Percentiles rank a stretch among this genome's conserved stretches.
These are phyloP conservation scores for Xylaria sp. DNA, from an alignment of 2,329 filamentous ascomycete species.

Conservation along the genomic window DNA sequence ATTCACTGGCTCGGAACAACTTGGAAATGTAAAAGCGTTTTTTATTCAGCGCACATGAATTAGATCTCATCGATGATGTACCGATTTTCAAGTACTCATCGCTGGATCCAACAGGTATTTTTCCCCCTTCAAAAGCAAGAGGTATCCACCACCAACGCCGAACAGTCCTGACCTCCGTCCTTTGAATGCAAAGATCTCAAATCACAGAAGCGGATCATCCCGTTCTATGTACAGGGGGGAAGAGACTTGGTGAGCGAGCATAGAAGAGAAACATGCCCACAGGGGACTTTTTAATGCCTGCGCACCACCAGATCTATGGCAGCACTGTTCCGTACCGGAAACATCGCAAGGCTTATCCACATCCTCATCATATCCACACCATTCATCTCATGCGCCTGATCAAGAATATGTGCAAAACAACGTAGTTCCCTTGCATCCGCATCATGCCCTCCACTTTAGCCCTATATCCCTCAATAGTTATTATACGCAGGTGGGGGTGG, in stretches of 20 bases:
- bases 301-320: not conserved
- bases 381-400: not conserved
- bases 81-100: not conserved
- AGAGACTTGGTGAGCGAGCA: not conserved
- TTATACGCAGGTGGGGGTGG: constrained; percentile 14
- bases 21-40: not conserved
- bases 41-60: not conserved
- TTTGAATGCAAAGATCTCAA: not conserved
- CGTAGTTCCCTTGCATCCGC: not conserved
- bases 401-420: not conserved
- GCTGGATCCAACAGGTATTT: not conserved
- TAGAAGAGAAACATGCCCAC: not conserved
- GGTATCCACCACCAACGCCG: constrained; percentile 26
- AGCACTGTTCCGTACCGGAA: not conserved
- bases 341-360: not conserved
- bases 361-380: not conserved
- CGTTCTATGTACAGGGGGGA: constrained; percentile 21
- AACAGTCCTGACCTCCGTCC: not conserved
- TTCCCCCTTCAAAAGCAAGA: constrained; percentile 22
- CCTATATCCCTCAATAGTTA: constrained; percentile 10
- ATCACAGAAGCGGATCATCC: constrained; percentile 4
- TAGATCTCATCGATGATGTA: not conserved
- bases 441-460: not conserved
- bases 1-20: not conserved
- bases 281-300: not conserved